These are phyloP conservation scores for Rutidosis leptorrhynchoides DNA, from an alignment of 129 eudicot species.

Conservation along the genomic window DNA sequence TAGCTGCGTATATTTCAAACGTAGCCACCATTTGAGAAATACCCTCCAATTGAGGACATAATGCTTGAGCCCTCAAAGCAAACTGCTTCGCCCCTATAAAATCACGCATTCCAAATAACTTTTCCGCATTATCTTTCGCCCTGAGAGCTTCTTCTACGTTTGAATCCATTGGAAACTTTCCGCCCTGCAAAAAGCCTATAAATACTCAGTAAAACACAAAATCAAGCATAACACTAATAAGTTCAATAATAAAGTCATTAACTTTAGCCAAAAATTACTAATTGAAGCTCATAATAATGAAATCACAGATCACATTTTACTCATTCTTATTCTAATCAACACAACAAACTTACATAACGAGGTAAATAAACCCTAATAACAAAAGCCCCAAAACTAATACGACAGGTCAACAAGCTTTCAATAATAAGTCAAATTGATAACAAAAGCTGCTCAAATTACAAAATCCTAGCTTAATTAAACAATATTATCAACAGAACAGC, in stretches of 20 bases:
- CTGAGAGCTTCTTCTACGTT: conserved; percentile 74
- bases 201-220: conserved; percentile 3
- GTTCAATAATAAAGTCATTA: conserved; percentile 10
- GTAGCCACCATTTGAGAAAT: conserved; percentile 92
- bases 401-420: conserved; percentile 35
- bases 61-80: conserved; percentile 73
- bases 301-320: neutral
- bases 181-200: conserved; percentile 24
- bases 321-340: conserved; percentile 9
- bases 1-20: conserved; percentile 64
- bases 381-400: conserved; percentile 19
- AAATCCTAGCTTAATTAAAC: conserved; percentile 9
- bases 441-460: conserved; percentile 21
- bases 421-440: conserved; percentile 31
- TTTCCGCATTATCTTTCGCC: conserved; percentile 77
- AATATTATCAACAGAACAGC: neutral
- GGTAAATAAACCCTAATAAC: conserved; percentile 19
- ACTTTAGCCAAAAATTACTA: conserved; percentile 11
- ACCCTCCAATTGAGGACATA: conserved; percentile 85
- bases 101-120: conserved; percentile 61
- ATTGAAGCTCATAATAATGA: conserved; percentile 17
- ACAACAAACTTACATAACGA: conserved; percentile 9
- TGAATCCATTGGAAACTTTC: conserved; percentile 54
- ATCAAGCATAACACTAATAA: conserved; percentile 6
- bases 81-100: conserved; percentile 62